A percentile compares a stretch with the other conserved stretches of the same genome.
Evolutionary conservation across 2,329 filamentous ascomycete species (phyloP).

Genomic region (Cercospora beticola): DNA sequence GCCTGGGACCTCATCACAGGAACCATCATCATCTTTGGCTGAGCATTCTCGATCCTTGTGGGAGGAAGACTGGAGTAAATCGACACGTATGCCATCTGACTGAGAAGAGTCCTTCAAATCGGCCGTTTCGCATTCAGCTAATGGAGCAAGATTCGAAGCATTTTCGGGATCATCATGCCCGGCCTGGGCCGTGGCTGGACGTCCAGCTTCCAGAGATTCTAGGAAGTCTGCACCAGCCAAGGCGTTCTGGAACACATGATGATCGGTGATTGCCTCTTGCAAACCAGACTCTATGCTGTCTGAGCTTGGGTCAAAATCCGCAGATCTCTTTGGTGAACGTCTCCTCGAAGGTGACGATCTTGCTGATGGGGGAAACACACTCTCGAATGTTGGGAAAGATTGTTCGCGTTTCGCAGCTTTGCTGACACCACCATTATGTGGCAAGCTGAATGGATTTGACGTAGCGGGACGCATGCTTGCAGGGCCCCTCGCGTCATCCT

Average conservation of each 20-base stretch:
- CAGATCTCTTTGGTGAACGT: not conserved
- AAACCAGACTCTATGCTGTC: constrained; percentile 22
- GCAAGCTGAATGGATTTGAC: not conserved
- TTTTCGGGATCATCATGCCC: not conserved
- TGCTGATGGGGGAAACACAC: not conserved
- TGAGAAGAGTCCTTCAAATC: not conserved
- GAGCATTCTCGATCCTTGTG: not conserved
- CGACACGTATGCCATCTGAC: not conserved
- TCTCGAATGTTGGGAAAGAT: constrained; percentile 2
- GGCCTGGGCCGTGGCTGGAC: not conserved
- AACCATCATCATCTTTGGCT: not conserved
- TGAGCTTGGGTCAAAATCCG: constrained; percentile 10
- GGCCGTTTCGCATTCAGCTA: not conserved
- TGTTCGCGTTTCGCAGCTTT: not conserved
- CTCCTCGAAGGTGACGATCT: constrained; percentile 1
- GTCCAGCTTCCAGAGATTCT: not conserved
- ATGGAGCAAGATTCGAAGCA: not conserved
- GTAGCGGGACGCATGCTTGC: not conserved
- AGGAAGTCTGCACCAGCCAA: constrained; percentile 17
- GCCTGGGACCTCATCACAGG: not conserved
- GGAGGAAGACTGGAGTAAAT: not conserved
- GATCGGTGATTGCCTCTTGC: constrained; percentile 19
- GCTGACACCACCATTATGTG: not conserved
- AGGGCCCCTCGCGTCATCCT: not conserved
- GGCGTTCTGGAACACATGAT: constrained; percentile 24